Evolutionary conservation across 202 grass and related monocot genomes (phyloP).

Genomic region (Carex arenaria): DNA sequence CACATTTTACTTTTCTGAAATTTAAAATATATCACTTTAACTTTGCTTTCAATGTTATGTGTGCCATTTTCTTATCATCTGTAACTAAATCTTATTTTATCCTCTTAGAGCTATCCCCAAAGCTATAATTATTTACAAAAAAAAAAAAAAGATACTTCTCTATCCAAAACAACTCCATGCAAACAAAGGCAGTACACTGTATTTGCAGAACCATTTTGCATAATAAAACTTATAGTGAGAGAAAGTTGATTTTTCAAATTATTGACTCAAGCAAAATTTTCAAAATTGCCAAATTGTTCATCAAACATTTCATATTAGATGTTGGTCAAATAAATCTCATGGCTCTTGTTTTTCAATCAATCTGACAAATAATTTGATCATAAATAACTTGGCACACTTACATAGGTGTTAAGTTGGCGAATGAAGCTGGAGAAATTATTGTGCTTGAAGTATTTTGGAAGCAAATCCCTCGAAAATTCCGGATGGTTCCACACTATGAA

Average conservation of each 20-base stretch:
- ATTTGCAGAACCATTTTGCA: not conserved
- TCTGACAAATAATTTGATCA: not conserved
- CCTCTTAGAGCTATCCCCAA: not conserved
- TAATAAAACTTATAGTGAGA: not conserved
- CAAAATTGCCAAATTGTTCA: not conserved
- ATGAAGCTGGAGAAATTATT: conserved; percentile 99
- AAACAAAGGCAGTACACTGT: not conserved
- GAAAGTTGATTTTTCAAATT: not conserved
- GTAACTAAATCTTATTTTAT: not conserved
- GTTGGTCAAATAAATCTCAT: not conserved
- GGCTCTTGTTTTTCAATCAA: not conserved
- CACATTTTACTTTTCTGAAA: conserved; percentile 4
- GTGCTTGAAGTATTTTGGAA: conserved; percentile 97
- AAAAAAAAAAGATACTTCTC: not conserved
- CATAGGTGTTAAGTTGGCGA: conserved; percentile 89
- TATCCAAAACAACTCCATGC: no score
- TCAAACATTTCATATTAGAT: not conserved
- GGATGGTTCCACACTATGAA: conserved; percentile 86
- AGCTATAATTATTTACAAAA: not conserved
- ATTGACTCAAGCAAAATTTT: not conserved
- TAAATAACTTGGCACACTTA: conserved; percentile 32
- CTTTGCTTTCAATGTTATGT: not conserved
- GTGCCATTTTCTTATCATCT: conserved; percentile 5
- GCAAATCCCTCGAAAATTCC: conserved; percentile 69
- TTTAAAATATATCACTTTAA: not conserved